A percentile compares a stretch with the other conserved stretches of the same genome.
phyloP scores from a whole-genome alignment of 2,329 filamentous ascomycete species.

The Penicillium italicum region DNA sequence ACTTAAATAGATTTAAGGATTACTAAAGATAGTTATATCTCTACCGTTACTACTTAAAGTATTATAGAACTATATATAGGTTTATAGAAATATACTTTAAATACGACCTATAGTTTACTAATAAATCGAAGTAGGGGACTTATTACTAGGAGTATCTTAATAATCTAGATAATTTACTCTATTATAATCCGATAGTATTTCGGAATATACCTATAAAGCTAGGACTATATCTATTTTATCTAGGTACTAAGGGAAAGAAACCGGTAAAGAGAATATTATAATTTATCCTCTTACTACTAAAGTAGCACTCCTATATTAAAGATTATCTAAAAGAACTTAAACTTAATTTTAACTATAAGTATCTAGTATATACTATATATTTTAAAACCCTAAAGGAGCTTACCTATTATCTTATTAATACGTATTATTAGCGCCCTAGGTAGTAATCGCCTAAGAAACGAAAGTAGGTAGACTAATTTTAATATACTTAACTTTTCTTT shows the following conservation, averaged over 20 bases:
- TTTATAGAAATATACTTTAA: constrained; percentile 13
- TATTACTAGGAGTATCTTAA: constrained; percentile 11
- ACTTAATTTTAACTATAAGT: not conserved
- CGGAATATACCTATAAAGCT: constrained; percentile 11
- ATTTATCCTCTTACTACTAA: not conserved
- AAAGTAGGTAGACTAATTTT: not conserved
- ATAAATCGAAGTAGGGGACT: constrained; percentile 2
- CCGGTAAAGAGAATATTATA: constrained; percentile 3
- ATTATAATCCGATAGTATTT: constrained; percentile 13
- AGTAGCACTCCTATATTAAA: constrained; percentile 4
- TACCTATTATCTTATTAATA: constrained; percentile 1
- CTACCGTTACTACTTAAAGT: constrained; percentile 10
- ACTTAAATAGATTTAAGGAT: constrained; percentile 5
- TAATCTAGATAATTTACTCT: constrained; percentile 8
- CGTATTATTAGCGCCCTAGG: not conserved
- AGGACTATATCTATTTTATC: constrained; percentile 12
- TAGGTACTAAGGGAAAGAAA: constrained; percentile 1
- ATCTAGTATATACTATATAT: not conserved
- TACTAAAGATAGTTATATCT: constrained; percentile 14
- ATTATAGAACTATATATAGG: not conserved
- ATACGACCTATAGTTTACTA: constrained; percentile 10
- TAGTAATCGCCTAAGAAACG: not conserved
- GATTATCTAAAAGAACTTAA: not conserved
- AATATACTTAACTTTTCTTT: too few species aligned
- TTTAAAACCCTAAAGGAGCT: constrained; percentile 3